phyloP scores from a whole-genome alignment of 2,329 filamentous ascomycete species.

The Trichoderma oligosporum region DNA sequence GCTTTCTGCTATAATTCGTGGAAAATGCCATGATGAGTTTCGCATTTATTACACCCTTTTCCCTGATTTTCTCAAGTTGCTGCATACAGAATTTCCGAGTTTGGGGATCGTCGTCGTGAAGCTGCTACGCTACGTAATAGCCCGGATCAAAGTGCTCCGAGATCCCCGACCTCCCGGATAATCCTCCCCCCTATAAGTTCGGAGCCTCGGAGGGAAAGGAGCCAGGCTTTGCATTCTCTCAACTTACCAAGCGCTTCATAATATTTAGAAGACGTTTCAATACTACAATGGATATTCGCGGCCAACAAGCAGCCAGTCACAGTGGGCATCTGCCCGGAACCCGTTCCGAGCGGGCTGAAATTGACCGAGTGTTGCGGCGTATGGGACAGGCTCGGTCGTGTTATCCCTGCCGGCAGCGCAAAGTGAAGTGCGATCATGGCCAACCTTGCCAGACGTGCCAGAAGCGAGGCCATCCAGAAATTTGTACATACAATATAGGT shows the following conservation, averaged over 20 bases:
- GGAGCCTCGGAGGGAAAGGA: slow-evolving; percentile 1
- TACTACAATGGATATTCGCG: background rate
- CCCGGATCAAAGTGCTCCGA: background rate
- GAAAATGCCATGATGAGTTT: background rate
- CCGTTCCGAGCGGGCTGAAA: background rate
- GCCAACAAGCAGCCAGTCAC: background rate
- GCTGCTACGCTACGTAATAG: too few relatives aligned
- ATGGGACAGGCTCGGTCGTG: slow-evolving; percentile 10
- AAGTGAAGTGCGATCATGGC: slow-evolving; percentile 15
- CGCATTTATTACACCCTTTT: too few relatives aligned
- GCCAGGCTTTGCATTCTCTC: background rate
- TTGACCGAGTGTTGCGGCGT: slow-evolving; percentile 10
- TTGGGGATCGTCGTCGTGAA: too few relatives aligned
- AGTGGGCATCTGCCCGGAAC: background rate
- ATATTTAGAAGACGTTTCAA: background rate
- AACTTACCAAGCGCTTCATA: too few relatives aligned
- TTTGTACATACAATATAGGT: slow-evolving; percentile 11
- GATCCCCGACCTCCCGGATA: background rate
- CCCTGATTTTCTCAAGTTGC: too few relatives aligned
- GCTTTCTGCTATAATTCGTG: background rate
- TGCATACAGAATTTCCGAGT: too few relatives aligned
- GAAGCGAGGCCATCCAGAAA: slow-evolving; percentile 16
- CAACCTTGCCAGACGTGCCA: slow-evolving; percentile 14
- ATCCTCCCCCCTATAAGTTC: background rate
- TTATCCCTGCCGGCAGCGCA: slow-evolving; percentile 17